A percentile compares a stretch with the other conserved stretches of the same genome.
These are phyloP conservation scores for Aspergillus intermedius DNA, from an alignment of 2,329 filamentous ascomycete genomes.

Conservation along the genomic window DNA sequence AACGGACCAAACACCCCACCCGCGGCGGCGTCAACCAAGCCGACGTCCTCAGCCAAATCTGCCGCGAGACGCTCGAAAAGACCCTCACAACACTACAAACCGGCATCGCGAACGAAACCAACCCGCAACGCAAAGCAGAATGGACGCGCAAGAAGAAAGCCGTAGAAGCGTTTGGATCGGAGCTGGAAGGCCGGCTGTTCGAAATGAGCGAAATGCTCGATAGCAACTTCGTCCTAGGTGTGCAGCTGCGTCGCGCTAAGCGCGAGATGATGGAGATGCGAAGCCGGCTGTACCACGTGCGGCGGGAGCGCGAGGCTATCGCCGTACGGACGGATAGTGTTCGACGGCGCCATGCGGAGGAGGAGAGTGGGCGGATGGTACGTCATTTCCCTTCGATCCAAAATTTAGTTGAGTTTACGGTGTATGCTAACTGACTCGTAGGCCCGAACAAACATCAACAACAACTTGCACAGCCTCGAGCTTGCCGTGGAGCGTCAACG, in stretches of 20 bases:
- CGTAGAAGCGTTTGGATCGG: slow-evolving; percentile 42
- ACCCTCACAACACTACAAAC: slow-evolving; percentile 38
- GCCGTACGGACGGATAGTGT: slow-evolving; percentile 47
- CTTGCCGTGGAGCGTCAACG: slow-evolving; percentile 36
- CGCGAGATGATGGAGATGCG: slow-evolving; percentile 42
- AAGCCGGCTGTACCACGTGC: slow-evolving; percentile 42
- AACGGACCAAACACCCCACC: slow-evolving; percentile 32
- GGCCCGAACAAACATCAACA: slow-evolving; percentile 36
- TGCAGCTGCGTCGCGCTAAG: slow-evolving; percentile 40
- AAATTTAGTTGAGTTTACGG: neutral
- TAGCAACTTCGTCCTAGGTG: slow-evolving; percentile 42
- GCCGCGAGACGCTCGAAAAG: slow-evolving; percentile 45
- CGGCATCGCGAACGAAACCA: slow-evolving; percentile 34
- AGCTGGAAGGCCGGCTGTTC: slow-evolving; percentile 45
- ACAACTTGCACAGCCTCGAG: slow-evolving; percentile 37
- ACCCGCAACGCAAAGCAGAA: slow-evolving; percentile 33
- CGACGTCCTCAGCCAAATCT: slow-evolving; percentile 47
- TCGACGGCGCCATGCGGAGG: slow-evolving; percentile 34
- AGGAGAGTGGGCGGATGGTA: slow-evolving; percentile 32
- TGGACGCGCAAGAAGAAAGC: slow-evolving; percentile 42
- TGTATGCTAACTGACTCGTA: slow-evolving; percentile 8
- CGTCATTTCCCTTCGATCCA: slow-evolving; percentile 3
- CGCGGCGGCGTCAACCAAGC: slow-evolving; percentile 44
- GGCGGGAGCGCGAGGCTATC: slow-evolving; percentile 43
- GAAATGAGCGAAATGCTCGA: slow-evolving; percentile 49